Base-by-base conservation (phyloP, 306 rosid genomes). In the Canavalia gladiata region DNA sequence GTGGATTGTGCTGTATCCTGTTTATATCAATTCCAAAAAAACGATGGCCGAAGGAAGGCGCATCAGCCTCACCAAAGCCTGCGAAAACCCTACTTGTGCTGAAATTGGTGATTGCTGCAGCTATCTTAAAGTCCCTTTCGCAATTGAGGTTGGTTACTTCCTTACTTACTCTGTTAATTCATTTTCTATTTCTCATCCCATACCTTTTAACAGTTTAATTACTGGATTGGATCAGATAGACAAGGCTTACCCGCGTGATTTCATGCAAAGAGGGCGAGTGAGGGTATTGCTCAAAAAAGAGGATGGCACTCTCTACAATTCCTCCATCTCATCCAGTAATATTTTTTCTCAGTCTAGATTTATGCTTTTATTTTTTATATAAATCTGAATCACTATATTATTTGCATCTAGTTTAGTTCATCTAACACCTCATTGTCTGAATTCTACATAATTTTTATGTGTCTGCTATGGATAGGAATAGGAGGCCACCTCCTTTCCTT, bases 231-330 rank as follows among this genome's bases (percentile, higher is more conserved):
- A 37, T 37, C 74, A 92, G 98, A 68, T 88, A 34, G 92, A 91
- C 66, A 95, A 91, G 87, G 98, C 97, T 72, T 95, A 95, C 56
- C 97, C 97, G 2, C 96, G 97, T 4, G 97, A 95, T 87, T 95
- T 91, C 80, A 89, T 91, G 95, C 98, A 93, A 90, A 79, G 86
- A 72, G 99, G 97, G 75, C 84, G 99, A 77, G 93, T 92, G 54
- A 88, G 99, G 87, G 94, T 88, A 1, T 84, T 80, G 90, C 90
- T 95, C 63, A 93, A 91, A 77, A 91, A 74, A 79, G 98, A 89
- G 58, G 98, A 93, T 82, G 99, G 99, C 11, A 78, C 92, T 63
- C 90, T 90, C 11, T 75, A 0, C 5, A 95, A 95, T 90, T 84
- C 92, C 3, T 78, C 88, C 35, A 89, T 93, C 9, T 29, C 93